Evolutionary conservation across 2,329 filamentous ascomycete genomes (phyloP).

Genomic region (Fusarium sp.): DNA sequence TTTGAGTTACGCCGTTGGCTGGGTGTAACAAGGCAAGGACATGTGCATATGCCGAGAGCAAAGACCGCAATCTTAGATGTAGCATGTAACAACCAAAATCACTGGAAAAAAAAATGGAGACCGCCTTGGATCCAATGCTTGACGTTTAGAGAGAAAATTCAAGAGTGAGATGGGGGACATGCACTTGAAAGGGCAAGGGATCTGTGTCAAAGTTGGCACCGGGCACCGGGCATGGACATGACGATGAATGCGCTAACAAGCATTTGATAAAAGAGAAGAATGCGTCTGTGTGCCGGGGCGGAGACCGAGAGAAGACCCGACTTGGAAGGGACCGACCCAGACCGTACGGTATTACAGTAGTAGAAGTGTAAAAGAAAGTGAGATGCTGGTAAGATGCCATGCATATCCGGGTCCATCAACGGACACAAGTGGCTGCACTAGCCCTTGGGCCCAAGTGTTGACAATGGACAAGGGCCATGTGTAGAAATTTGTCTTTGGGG

Average conservation of each 20-base stretch:
- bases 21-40: slow-evolving; percentile 47
- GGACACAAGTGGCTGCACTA: slow-evolving; percentile 53
- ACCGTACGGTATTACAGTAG: slow-evolving; percentile 31
- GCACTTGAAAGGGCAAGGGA: slow-evolving; percentile 45
- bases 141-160: slow-evolving; percentile 26
- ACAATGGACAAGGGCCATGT: slow-evolving; percentile 37
- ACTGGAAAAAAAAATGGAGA: slow-evolving; percentile 32
- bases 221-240: slow-evolving; percentile 34
- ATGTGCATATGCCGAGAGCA: slow-evolving; percentile 50
- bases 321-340: slow-evolving; percentile 38
- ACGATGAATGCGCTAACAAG: slow-evolving; percentile 37
- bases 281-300: slow-evolving; percentile 40
- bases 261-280: slow-evolving; percentile 30
- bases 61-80: slow-evolving; percentile 39
- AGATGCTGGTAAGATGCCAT: slow-evolving; percentile 52
- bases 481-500: slow-evolving; percentile 44
- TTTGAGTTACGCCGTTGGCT: slow-evolving; percentile 44
- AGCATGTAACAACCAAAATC: slow-evolving; percentile 40
- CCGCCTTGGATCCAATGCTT: slow-evolving; percentile 16
- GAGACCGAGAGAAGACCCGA: slow-evolving; percentile 44
- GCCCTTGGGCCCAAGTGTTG: slow-evolving; percentile 44
- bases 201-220: slow-evolving; percentile 43
- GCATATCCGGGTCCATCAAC: slow-evolving; percentile 51
- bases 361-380: slow-evolving; percentile 31
- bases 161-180: slow-evolving; percentile 38